phyloP scores from a whole-genome alignment of 1,139 yeast species.

The Ogataea hybrid region DNA sequence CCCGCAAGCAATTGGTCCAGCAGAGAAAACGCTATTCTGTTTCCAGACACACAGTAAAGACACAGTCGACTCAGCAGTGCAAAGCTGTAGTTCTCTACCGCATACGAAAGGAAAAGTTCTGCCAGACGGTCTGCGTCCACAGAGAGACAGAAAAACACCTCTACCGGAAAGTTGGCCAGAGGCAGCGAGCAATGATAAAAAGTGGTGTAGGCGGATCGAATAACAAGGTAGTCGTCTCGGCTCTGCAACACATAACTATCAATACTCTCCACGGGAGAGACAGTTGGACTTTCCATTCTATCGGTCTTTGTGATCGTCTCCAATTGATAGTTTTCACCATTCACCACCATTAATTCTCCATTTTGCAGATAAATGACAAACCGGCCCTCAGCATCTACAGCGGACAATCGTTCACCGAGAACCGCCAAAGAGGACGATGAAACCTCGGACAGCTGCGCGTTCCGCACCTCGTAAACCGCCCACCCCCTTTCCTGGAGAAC shows the following conservation, averaged over 20 bases:
- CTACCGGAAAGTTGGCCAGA: constrained; percentile 7
- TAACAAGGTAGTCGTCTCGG: background rate
- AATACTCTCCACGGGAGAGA: background rate
- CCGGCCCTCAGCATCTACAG: background rate
- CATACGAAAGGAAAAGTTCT: constrained; percentile 15
- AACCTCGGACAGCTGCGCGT: constrained; percentile 12
- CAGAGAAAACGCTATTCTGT: constrained; percentile 8
- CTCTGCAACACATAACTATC: constrained; percentile 9
- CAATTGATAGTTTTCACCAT: constrained; percentile 17
- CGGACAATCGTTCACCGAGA: constrained; percentile 15
- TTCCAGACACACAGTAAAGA: constrained; percentile 7
- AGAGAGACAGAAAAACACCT: constrained; percentile 9
- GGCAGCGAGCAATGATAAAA: constrained; percentile 7
- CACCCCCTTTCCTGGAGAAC: constrained; percentile 30
- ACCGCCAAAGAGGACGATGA: constrained; percentile 25
- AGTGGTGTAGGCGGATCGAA: constrained; percentile 1
- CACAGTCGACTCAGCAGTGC: constrained; percentile 10
- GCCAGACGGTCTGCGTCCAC: constrained; percentile 1
- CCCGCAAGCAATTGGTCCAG: constrained; percentile 17
- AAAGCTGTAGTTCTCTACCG: constrained; percentile 12
- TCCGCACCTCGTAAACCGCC: constrained; percentile 23
- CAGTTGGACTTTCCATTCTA: no score
- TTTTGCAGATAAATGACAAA: constrained; percentile 23
- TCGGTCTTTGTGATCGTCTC: background rate
- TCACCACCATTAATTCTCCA: constrained; percentile 19